These are phyloP conservation scores for Phytopythium cucurbitacearum DNA, from an alignment of 352 stramenopile species.

Conservation along the genomic window DNA sequence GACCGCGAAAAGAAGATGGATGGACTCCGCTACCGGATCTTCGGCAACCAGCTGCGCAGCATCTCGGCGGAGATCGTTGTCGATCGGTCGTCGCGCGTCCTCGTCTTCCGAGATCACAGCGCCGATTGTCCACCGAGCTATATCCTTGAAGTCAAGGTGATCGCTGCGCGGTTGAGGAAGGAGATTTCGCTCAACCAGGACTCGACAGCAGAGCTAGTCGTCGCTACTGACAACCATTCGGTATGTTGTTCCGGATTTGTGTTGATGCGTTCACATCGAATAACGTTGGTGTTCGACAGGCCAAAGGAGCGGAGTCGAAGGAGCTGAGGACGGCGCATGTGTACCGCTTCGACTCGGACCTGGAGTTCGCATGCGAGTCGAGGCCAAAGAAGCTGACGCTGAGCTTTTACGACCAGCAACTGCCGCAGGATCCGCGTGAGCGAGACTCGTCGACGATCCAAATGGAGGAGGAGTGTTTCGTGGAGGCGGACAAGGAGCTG, in stretches of 20 bases:
- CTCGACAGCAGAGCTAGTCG: slow-evolving; percentile 51
- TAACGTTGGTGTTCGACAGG: slow-evolving; percentile 8
- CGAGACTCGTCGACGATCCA: slow-evolving; percentile 42
- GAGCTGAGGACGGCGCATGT: slow-evolving; percentile 74
- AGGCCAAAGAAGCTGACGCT: slow-evolving; percentile 66
- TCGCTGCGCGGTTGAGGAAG: slow-evolving; percentile 63
- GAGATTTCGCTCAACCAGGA: slow-evolving; percentile 61
- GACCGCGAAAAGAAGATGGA: slow-evolving; percentile 73
- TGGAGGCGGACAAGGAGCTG: slow-evolving; percentile 25
- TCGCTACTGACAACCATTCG: slow-evolving; percentile 60
- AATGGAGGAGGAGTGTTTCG: slow-evolving; percentile 53
- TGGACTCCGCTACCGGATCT: slow-evolving; percentile 63
- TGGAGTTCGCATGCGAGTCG: slow-evolving; percentile 60
- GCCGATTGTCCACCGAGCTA: slow-evolving; percentile 51
- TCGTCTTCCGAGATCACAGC: slow-evolving; percentile 75
- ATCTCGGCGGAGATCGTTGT: slow-evolving; percentile 78
- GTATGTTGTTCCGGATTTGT: slow-evolving; percentile 19
- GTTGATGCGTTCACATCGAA: background rate
- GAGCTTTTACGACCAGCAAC: slow-evolving; percentile 64
- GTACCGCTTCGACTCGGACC: slow-evolving; percentile 79
- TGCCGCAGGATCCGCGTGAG: slow-evolving; percentile 20
- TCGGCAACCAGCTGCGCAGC: slow-evolving; percentile 58
- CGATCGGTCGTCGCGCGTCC: slow-evolving; percentile 69
- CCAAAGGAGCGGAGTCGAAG: slow-evolving; percentile 55
- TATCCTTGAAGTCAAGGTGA: slow-evolving; percentile 80